These are phyloP conservation scores for Nigrospora oryzae DNA, from an alignment of 2,329 filamentous ascomycete species.

Conservation along the genomic window DNA sequence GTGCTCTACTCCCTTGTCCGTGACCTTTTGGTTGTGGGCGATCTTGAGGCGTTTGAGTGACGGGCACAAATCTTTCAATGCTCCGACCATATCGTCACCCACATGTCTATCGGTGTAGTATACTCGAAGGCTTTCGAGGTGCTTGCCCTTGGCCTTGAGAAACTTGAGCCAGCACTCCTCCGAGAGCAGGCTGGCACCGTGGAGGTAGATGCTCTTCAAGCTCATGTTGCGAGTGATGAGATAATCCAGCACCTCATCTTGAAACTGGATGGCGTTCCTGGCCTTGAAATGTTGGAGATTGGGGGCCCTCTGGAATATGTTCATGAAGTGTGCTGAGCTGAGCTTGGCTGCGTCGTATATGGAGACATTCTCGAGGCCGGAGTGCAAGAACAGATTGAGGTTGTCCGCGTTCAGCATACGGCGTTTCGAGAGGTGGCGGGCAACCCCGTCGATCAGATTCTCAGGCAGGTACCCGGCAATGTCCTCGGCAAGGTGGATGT, in stretches of 20 bases:
- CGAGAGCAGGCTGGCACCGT: conserved; percentile 76
- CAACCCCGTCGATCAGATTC: conserved; percentile 48
- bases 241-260: conserved; percentile 75
- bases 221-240: conserved; percentile 62
- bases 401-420: conserved; percentile 46
- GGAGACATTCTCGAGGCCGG: conserved; percentile 38
- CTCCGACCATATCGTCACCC: conserved; percentile 57
- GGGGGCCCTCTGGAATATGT: conserved; percentile 70
- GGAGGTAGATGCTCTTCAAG: conserved; percentile 68
- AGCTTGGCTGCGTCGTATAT: conserved; percentile 58
- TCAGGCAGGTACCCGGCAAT: conserved; percentile 48
- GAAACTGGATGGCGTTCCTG: conserved; percentile 84
- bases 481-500: conserved; percentile 53
- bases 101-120: conserved; percentile 81
- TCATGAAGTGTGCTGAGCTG: conserved; percentile 65
- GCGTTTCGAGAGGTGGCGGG: conserved; percentile 51
- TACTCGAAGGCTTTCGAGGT: conserved; percentile 63
- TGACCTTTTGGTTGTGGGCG: conserved; percentile 68
- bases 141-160: conserved; percentile 55
- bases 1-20: conserved; percentile 53
- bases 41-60: conserved; percentile 70
- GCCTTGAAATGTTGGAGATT: conserved; percentile 63
- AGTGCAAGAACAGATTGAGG: conserved; percentile 48
- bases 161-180: conserved; percentile 67
- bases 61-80: conserved; percentile 57